Evolutionary conservation across 257 asterid species (phyloP).

Genomic region (Solanum tacnaense): DNA sequence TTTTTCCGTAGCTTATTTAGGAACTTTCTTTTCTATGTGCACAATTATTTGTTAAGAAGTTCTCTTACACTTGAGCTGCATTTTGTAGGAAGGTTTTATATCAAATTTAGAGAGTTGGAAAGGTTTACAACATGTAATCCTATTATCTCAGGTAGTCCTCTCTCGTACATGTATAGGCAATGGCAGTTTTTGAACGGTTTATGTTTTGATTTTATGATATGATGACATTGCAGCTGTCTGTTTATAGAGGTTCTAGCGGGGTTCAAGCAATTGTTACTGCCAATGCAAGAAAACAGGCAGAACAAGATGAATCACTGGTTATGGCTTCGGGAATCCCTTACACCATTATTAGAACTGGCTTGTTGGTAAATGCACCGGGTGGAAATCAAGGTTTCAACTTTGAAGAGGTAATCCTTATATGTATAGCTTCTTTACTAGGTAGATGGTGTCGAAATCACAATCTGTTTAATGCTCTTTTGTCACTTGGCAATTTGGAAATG

Average conservation of each 20-base stretch:
- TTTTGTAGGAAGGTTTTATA: slow-evolving; percentile 59
- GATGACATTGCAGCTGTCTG: slow-evolving; percentile 80
- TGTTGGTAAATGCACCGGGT: slow-evolving; percentile 49
- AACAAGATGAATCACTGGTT: slow-evolving; percentile 57
- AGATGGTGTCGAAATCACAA: background rate
- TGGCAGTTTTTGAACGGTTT: background rate
- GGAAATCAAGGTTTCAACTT: slow-evolving; percentile 75
- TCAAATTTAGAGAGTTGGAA: slow-evolving; percentile 60
- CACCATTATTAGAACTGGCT: slow-evolving; percentile 73
- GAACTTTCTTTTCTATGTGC: background rate
- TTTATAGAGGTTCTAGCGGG: slow-evolving; percentile 63
- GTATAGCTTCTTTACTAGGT: background rate
- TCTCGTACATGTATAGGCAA: slow-evolving; percentile 3
- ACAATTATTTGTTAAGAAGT: background rate
- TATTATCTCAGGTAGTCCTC: slow-evolving; percentile 72
- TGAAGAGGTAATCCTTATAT: slow-evolving; percentile 36
- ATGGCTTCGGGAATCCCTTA: slow-evolving; percentile 59
- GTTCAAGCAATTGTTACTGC: slow-evolving; percentile 65
- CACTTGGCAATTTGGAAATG: background rate
- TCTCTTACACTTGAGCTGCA: background rate
- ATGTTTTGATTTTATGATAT: slow-evolving; percentile 29
- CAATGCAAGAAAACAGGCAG: slow-evolving; percentile 60
- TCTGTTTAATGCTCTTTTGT: background rate
- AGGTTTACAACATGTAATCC: slow-evolving; percentile 71
- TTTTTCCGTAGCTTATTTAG: background rate